Evolutionary conservation across 805 yeast species (phyloP).

Genomic region (Nakazawaea laoshanensis): DNA sequence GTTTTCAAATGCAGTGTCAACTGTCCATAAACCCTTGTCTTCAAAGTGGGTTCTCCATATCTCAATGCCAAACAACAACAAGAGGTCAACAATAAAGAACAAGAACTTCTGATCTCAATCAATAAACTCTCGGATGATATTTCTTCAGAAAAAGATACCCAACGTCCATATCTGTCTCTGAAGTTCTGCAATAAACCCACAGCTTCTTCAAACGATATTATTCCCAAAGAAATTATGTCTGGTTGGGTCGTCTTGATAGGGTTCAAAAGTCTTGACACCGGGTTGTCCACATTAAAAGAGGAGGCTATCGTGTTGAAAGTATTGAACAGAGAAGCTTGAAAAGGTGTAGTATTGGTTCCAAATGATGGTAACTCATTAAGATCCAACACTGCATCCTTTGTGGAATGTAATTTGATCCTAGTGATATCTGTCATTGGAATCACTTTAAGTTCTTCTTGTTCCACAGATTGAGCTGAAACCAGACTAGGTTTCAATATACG

Average conservation of each 20-base stretch:
- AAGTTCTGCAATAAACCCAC: slow-evolving; percentile 45
- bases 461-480: slow-evolving; percentile 6
- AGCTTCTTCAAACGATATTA: slow-evolving; percentile 41
- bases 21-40: slow-evolving; percentile 31
- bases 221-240: slow-evolving; percentile 44
- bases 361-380: slow-evolving; percentile 17
- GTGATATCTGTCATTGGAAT: slow-evolving; percentile 11
- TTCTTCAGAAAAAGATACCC: slow-evolving; percentile 64
- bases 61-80: slow-evolving; percentile 58
- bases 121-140: slow-evolving; percentile 40
- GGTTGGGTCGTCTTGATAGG: slow-evolving; percentile 14
- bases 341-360: slow-evolving; percentile 32
- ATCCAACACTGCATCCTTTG: slow-evolving; percentile 14
- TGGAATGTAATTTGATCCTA: slow-evolving; percentile 6
- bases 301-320: slow-evolving; percentile 26
- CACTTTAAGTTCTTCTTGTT: slow-evolving; percentile 19
- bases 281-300: slow-evolving; percentile 22
- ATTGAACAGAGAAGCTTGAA: slow-evolving; percentile 44
- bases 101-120: slow-evolving; percentile 35
- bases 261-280: slow-evolving; percentile 23
- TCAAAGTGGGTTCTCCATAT: slow-evolving; percentile 30
- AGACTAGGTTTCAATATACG: slow-evolving; percentile 15
- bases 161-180: slow-evolving; percentile 61
- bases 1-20: slow-evolving; percentile 36
- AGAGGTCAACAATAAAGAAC: slow-evolving; percentile 58